A percentile compares a stretch with the other conserved stretches of the same genome.
These are phyloP conservation scores for Microbotryum lychnidis-dioicae DNA, from an alignment of 1,284 basidiomycete species.

Conservation along the genomic window DNA sequence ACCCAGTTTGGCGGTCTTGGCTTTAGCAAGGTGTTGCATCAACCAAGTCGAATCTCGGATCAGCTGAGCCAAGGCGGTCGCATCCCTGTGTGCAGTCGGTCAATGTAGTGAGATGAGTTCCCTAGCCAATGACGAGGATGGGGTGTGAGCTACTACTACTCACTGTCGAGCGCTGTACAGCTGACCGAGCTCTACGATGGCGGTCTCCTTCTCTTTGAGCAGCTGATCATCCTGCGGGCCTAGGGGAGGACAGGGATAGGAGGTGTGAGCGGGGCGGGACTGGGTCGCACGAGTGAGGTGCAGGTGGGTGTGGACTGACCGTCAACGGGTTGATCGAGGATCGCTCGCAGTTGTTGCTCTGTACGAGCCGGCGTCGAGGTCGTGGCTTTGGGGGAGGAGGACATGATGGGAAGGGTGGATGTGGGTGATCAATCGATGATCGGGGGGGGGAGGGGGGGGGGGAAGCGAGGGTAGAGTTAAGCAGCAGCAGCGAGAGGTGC, in stretches of 20 bases:
- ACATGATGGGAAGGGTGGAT: too few relatives aligned
- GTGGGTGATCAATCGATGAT: too few relatives aligned
- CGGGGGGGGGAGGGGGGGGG: too few relatives aligned
- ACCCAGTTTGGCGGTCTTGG: conserved; percentile 97
- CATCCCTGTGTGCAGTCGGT: conserved; percentile 52
- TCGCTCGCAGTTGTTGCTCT: conserved; percentile 1
- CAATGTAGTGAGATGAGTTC: background rate
- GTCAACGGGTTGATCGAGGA: conserved; percentile 17
- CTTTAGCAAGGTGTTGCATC: conserved; percentile 62
- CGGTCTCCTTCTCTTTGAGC: conserved; percentile 73
- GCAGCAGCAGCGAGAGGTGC: too few relatives aligned
- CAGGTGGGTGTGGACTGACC: conserved; percentile 2
- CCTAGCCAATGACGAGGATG: background rate
- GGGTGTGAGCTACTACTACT: conserved; percentile 34
- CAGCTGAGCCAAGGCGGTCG: conserved; percentile 73
- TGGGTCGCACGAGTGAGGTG: background rate
- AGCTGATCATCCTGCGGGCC: conserved; percentile 49
- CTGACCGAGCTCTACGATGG: conserved; percentile 77
- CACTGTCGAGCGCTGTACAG: conserved; percentile 79
- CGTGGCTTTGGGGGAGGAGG: too few relatives aligned
- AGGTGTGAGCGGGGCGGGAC: background rate
- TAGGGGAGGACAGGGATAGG: background rate
- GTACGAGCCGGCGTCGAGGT: background rate
- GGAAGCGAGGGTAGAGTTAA: too few relatives aligned
- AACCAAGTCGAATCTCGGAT: conserved; percentile 69